These are phyloP conservation scores for Citrus mangshanensis DNA, from an alignment of 345 rosid species.

Conservation along the genomic window DNA sequence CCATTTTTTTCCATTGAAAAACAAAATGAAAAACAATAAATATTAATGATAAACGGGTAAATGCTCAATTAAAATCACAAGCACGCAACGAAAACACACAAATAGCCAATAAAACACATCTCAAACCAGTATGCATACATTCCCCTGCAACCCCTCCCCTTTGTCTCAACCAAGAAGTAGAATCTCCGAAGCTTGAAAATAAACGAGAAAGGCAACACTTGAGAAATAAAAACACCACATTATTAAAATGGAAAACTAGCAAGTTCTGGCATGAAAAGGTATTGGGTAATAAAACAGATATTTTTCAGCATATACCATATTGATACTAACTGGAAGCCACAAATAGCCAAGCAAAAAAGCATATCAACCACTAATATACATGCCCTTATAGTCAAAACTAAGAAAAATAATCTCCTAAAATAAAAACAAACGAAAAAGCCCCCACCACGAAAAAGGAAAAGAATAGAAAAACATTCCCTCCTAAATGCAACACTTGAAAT, in stretches of 20 bases:
- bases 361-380: too few relatives aligned
- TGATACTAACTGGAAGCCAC: constrained; percentile 46
- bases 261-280: background rate
- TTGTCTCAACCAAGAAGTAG: background rate
- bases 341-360: too few relatives aligned
- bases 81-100: background rate
- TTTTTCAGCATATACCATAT: background rate
- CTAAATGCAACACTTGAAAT: background rate
- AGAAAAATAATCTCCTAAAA: too few relatives aligned
- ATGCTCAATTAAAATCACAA: background rate
- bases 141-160: background rate
- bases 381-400: too few relatives aligned
- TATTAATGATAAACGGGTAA: background rate
- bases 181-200: background rate
- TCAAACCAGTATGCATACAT: background rate
- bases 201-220: background rate
- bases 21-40: background rate
- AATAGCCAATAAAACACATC: background rate
- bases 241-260: background rate
- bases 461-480: background rate
- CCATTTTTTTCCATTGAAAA: too few relatives aligned
- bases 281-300: background rate
- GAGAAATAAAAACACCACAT: background rate
- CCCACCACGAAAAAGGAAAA: background rate
- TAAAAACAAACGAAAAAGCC: background rate